Conservation (phyloP, 2,329 filamentous ascomycete genomes). For the Graphium sp. region DNA sequence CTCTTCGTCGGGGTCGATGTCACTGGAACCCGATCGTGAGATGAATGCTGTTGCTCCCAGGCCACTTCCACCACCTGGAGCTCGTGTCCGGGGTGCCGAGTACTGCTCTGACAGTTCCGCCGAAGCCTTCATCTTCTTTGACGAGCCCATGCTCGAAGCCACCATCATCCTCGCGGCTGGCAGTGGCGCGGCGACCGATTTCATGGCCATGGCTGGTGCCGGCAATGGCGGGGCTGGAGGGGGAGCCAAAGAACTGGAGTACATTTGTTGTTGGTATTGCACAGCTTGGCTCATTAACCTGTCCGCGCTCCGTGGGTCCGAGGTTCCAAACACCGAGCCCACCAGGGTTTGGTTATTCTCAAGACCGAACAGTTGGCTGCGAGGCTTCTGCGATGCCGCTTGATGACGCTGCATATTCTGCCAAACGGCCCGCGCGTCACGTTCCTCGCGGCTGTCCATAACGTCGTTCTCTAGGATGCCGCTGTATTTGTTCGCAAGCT, state of each 20-base stretch:
- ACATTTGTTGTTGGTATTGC: too few species aligned
- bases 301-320: too few species aligned
- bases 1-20: conserved; percentile 6
- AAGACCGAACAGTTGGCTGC: conserved; percentile 5
- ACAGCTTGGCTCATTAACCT: too few species aligned
- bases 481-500: conserved; percentile 18
- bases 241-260: too few species aligned
- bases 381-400: conserved; percentile 4
- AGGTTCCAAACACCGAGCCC: too few species aligned
- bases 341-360: neutral
- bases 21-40: neutral
- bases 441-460: conserved; percentile 21
- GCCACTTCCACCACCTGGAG: neutral
- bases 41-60: conserved; percentile 1
- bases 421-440: conserved; percentile 13
- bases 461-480: conserved; percentile 10
- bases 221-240: conserved; percentile 9
- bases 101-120: neutral
- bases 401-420: conserved; percentile 10
- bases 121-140: neutral
- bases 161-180: too few species aligned
- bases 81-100: neutral
- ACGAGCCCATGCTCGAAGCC: too few species aligned
- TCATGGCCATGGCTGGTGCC: too few species aligned
- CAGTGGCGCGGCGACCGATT: too few species aligned